phyloP scores from a whole-genome alignment of 257 asterid genomes.

The Ilex aquifolium region DNA sequence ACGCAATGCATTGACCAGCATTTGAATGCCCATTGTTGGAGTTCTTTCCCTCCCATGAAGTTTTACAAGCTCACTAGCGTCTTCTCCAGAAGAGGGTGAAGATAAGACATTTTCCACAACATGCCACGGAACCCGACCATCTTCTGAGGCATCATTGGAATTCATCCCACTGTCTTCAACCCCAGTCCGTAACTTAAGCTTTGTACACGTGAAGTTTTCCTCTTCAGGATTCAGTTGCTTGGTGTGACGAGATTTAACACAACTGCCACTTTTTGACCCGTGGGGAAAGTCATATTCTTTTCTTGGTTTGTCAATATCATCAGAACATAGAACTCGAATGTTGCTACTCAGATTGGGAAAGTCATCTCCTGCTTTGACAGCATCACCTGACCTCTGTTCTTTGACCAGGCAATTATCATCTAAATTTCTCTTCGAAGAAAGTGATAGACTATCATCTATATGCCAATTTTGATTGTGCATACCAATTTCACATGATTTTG shows the following conservation, averaged over 20 bases:
- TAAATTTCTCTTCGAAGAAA: slow-evolving; percentile 18
- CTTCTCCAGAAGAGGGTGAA: slow-evolving; percentile 75
- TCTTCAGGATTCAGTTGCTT: slow-evolving; percentile 31
- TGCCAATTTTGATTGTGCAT: slow-evolving; percentile 20
- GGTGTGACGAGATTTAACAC: slow-evolving; percentile 19
- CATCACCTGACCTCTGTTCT: slow-evolving; percentile 28
- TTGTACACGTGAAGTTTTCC: slow-evolving; percentile 8
- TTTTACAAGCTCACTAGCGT: slow-evolving; percentile 28
- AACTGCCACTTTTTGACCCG: slow-evolving; percentile 25
- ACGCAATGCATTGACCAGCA: slow-evolving; percentile 45
- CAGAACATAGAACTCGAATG: slow-evolving; percentile 29
- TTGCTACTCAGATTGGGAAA: slow-evolving; percentile 19
- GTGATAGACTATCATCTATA: slow-evolving; percentile 23
- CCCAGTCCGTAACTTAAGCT: slow-evolving; percentile 15
- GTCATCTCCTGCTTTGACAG: slow-evolving; percentile 18
- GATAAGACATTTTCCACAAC: slow-evolving; percentile 75
- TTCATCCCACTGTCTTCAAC: slow-evolving; percentile 20
- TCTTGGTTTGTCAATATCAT: slow-evolving; percentile 24
- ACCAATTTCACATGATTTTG: slow-evolving; percentile 27
- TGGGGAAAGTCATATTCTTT: slow-evolving; percentile 24
- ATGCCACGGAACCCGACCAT: slow-evolving; percentile 63
- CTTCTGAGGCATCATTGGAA: slow-evolving; percentile 46
- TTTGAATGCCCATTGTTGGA: slow-evolving; percentile 42
- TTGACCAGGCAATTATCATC: slow-evolving; percentile 23
- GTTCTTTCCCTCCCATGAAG: slow-evolving; percentile 15